Base-by-base conservation (phyloP, 495 filamentous ascomycete species). In the Tetracladium setigerum region DNA sequence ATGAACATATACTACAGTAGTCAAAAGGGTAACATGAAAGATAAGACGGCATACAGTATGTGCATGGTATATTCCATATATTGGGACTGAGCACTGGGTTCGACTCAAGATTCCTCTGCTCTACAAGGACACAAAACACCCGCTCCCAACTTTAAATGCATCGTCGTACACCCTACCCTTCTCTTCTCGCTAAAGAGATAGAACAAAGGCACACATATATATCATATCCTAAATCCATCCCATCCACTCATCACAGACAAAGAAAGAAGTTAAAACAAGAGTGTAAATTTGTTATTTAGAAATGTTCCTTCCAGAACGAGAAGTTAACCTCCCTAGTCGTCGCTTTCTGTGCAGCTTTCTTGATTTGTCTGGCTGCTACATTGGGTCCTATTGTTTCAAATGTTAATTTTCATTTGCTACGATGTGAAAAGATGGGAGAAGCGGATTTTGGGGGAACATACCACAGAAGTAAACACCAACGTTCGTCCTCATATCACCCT, bases 261-360 rank as follows among this genome's bases (percentile, higher is more conserved):
- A 14, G 8, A 38, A 18, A 38, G 35, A 18, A 38, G 17, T 18
- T 15, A 38, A 38, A 38, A 2, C 3, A 49, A 39, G 54, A 52
- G 40, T 45, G 37, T 48, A 36, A 38, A 32, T 31, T 27, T 27
- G 22, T 27, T 27, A 17, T 47, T 33, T 69, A 78, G 54, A 78
- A 78, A 58, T 99, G 89, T 67, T 99, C 92, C 69, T 97, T 99
- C 92, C 92, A 99, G 73, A 99, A 99, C 62, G 87, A 88, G 70
- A 97, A 99, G 46, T 77, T 78, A 46, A 98, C 86, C 53, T 95
- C 86, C 50, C 72, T 76, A 6, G 73, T 81, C 15, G 79, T 86
- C 6, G 83, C 81, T 37, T 65, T 57, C 56, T 79, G 82, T 41
- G 87, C 83, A 12, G 92, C 89, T 60, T 81, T 81, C 61, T 81